Conservation (phyloP, 106 monocot species). For the Xerophyta viscosa region DNA sequence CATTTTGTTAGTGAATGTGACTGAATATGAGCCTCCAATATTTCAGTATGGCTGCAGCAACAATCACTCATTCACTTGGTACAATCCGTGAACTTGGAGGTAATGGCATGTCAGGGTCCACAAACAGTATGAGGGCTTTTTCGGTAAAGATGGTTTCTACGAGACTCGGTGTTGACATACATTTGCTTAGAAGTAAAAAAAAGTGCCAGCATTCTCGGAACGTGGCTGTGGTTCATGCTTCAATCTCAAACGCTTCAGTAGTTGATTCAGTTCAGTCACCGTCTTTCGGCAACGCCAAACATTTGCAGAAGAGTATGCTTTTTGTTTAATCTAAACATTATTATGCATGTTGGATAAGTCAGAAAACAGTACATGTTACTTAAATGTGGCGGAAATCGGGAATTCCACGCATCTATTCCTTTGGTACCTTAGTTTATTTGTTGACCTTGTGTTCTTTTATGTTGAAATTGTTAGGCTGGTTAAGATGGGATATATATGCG, state of each 20-base stretch:
- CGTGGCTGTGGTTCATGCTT: constrained; percentile 26
- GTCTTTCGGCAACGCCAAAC: constrained; percentile 11
- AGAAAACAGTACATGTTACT: not conserved
- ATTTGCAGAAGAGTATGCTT: constrained; percentile 42
- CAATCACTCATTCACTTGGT: constrained; percentile 16
- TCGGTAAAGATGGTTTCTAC: constrained; percentile 21
- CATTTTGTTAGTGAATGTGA: no score
- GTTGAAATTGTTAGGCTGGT: no score
- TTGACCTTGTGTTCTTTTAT: no score
- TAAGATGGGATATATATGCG: no score
- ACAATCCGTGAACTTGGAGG: constrained; percentile 10
- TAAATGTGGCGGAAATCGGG: not conserved
- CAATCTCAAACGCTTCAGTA: constrained; percentile 37
- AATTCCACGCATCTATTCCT: no score
- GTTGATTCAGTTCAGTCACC: constrained; percentile 30
- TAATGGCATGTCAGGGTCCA: constrained; percentile 4
- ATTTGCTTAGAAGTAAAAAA: constrained; percentile 12
- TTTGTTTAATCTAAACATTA: not conserved
- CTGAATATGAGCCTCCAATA: no score
- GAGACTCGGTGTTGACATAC: constrained; percentile 18
- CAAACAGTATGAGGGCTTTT: constrained; percentile 4
- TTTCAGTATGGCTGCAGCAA: constrained; percentile 19
- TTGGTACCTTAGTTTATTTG: no score
- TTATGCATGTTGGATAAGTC: not conserved
- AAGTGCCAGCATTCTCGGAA: constrained; percentile 13